Conservation (phyloP, 371 early-diverging fungal species). For the Dipsacomyces acuminosporus region DNA sequence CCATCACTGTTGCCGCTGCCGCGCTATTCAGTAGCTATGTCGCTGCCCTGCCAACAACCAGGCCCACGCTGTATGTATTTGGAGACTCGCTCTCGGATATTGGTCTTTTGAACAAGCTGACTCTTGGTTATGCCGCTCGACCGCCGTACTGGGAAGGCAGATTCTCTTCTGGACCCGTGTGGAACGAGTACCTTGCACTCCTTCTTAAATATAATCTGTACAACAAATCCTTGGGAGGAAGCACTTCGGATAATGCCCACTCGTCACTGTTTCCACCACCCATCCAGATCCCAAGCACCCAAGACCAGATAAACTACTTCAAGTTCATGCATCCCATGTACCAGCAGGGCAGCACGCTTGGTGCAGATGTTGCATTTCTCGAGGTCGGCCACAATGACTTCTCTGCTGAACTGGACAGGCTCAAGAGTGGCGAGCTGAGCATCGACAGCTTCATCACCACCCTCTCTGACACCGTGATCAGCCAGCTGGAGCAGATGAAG, state of each 20-base stretch:
- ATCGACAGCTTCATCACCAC: conserved; percentile 1
- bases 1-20: too few species aligned
- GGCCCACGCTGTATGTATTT: conserved; percentile 8
- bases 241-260: conserved; percentile 9
- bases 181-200: conserved; percentile 40
- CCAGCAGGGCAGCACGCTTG: not conserved
- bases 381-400: conserved; percentile 21
- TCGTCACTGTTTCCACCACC: too few species aligned
- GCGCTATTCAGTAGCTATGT: too few species aligned
- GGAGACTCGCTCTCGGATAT: conserved; percentile 44
- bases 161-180: conserved; percentile 43
- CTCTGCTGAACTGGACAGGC: conserved; percentile 1
- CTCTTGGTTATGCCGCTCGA: conserved; percentile 4
- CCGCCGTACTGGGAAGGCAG: conserved; percentile 40
- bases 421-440: not conserved
- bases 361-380: conserved; percentile 15
- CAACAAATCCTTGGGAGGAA: conserved; percentile 34
- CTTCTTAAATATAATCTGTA: conserved; percentile 1
- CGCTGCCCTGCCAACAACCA: too few species aligned
- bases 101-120: conserved; percentile 24
- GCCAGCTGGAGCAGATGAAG: conserved; percentile 4
- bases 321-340: conserved; percentile 3
- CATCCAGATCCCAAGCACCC: not conserved
- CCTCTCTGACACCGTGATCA: conserved; percentile 2
- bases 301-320: conserved; percentile 11